Percentiles rank a stretch among this genome's conserved stretches.
Conservation (phyloP, 208 protist genomes). For the Entamoeba moshkovskii region DNA sequence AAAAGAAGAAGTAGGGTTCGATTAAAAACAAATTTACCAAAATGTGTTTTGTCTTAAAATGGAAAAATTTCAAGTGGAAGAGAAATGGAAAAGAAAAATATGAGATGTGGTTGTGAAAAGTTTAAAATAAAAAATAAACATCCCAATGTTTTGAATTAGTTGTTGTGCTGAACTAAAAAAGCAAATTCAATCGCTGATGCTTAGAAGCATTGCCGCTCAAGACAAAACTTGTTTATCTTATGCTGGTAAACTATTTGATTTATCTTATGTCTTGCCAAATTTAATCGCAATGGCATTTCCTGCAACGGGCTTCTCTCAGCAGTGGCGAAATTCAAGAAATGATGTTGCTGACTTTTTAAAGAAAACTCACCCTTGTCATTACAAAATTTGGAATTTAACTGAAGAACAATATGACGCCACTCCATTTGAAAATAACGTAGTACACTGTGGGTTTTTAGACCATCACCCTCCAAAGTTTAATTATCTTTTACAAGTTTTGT, state of each 20-base stretch:
- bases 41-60: too few species aligned
- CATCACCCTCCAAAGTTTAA: conserved; percentile 14
- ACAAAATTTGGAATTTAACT: conserved; percentile 47
- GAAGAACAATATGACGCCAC: conserved; percentile 4
- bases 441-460: conserved; percentile 14
- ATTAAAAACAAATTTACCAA: too few species aligned
- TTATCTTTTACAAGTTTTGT: neutral
- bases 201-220: neutral
- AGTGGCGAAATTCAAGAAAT: conserved; percentile 67
- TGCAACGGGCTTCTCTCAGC: conserved; percentile 43
- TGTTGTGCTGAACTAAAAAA: too few species aligned
- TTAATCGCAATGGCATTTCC: conserved; percentile 57
- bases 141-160: too few species aligned
- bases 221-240: neutral
- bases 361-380: conserved; percentile 56
- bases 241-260: neutral
- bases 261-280: conserved; percentile 47
- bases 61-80: too few species aligned
- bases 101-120: too few species aligned
- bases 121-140: too few species aligned
- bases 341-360: conserved; percentile 58
- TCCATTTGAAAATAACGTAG: neutral
- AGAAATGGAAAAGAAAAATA: too few species aligned
- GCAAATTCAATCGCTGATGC: too few species aligned
- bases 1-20: too few species aligned